A percentile compares a stretch with the other conserved stretches of the same genome.
phyloP scores from a whole-genome alignment of 2,329 filamentous ascomycete species.

The Dryadomyces sulphureus region DNA sequence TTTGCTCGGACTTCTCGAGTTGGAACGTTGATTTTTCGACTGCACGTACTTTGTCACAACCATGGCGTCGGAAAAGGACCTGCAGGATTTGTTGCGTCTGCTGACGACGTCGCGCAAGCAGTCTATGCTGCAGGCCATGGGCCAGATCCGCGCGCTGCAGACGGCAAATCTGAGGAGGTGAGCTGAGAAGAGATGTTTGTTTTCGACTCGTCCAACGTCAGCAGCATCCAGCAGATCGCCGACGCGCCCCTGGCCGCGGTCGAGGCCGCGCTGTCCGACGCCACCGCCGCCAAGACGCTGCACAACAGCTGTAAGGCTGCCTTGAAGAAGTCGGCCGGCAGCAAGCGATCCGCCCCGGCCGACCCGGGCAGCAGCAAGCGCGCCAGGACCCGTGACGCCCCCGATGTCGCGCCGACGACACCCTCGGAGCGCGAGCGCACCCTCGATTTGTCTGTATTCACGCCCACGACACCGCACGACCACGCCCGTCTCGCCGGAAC shows the following conservation, averaged over 20 bases:
- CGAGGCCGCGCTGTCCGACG: slow-evolving; percentile 30
- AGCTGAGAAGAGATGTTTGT: background rate
- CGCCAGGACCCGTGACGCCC: background rate
- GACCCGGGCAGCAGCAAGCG: slow-evolving; percentile 17
- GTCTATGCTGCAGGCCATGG: slow-evolving; percentile 44
- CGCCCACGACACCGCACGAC: slow-evolving; percentile 18
- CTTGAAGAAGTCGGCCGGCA: slow-evolving; percentile 22
- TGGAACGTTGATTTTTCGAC: no score
- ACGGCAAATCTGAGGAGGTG: slow-evolving; percentile 40
- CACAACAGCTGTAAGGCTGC: slow-evolving; percentile 40
- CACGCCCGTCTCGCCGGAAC: slow-evolving; percentile 35
- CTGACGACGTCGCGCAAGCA: slow-evolving; percentile 40
- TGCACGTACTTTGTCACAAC: background rate
- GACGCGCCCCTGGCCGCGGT: slow-evolving; percentile 29
- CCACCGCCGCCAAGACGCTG: slow-evolving; percentile 33
- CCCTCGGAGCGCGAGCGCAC: slow-evolving; percentile 48
- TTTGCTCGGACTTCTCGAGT: no score
- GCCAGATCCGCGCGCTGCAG: slow-evolving; percentile 42
- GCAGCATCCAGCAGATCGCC: slow-evolving; percentile 39
- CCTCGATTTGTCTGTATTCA: slow-evolving; percentile 41
- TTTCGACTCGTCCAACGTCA: background rate
- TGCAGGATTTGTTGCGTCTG: slow-evolving; percentile 46
- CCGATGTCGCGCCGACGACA: slow-evolving; percentile 11
- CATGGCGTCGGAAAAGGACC: slow-evolving; percentile 31
- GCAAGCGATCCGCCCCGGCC: slow-evolving; percentile 16